These are phyloP conservation scores for Leccinum idahoense DNA, from an alignment of 1,284 basidiomycete genomes.

Conservation along the genomic window DNA sequence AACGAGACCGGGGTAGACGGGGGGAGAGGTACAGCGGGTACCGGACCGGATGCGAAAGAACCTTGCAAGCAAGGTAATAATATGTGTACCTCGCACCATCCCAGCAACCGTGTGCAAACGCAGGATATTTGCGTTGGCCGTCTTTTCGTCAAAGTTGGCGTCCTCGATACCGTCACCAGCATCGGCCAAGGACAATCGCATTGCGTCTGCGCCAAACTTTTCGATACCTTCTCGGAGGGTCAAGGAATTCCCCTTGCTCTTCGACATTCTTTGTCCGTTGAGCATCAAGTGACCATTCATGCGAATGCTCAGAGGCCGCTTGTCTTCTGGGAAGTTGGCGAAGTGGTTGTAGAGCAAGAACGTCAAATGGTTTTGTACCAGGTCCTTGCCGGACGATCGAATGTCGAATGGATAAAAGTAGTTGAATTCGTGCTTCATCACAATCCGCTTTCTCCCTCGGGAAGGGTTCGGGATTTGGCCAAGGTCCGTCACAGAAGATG, in stretches of 20 bases:
- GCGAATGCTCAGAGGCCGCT: conserved; percentile 91
- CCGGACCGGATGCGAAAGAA: too few relatives aligned
- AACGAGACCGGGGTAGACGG: too few relatives aligned
- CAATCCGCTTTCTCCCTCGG: conserved; percentile 73
- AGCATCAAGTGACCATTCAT: conserved; percentile 97
- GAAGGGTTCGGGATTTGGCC: conserved; percentile 50
- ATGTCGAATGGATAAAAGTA: conserved; percentile 99
- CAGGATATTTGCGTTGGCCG: conserved; percentile 95
- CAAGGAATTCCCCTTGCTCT: conserved; percentile 89
- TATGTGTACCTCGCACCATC: conserved; percentile 78
- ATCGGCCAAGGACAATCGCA: conserved; percentile 89
- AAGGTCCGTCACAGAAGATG: conserved; percentile 75
- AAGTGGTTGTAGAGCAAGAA: conserved; percentile 95
- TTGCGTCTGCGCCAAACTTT: conserved; percentile 93
- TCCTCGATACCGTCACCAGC: conserved; percentile 98
- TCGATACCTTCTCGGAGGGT: conserved; percentile 73
- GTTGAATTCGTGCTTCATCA: conserved; percentile 86
- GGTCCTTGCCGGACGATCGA: conserved; percentile 97
- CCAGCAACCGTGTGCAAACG: conserved; percentile 85
- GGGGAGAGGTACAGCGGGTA: too few relatives aligned
- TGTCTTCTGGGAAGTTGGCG: conserved; percentile 90
- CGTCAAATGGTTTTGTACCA: conserved; percentile 94
- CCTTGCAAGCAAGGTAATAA: too few relatives aligned
- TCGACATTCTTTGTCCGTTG: conserved; percentile 99
- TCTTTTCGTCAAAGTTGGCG: conserved; percentile 98